phyloP scores from a whole-genome alignment of 1,284 basidiomycete species.

The Leccinum pachyderme region DNA sequence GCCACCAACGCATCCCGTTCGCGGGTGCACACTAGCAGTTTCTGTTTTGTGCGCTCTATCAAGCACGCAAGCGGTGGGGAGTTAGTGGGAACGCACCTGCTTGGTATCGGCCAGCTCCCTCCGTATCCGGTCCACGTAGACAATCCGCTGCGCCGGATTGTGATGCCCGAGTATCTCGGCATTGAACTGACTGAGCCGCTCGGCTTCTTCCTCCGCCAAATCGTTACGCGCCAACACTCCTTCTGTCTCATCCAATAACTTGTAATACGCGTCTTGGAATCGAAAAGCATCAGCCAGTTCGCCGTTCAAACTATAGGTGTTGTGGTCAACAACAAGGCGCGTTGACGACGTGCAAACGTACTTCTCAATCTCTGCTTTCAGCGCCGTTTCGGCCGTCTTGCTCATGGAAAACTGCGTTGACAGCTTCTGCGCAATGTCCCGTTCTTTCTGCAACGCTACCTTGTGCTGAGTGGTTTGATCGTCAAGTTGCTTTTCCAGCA shows the following conservation, averaged over 20 bases:
- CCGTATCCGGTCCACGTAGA: conserved; percentile 72
- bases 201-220: conserved; percentile 70
- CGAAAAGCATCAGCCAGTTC: conserved; percentile 58
- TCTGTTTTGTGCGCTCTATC: conserved; percentile 37
- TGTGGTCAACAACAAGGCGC: background rate
- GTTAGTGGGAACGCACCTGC: conserved; percentile 50
- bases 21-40: conserved; percentile 50
- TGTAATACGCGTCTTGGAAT: conserved; percentile 66
- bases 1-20: conserved; percentile 52
- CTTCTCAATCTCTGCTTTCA: conserved; percentile 63
- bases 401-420: conserved; percentile 49
- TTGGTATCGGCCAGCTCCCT: conserved; percentile 68
- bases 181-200: conserved; percentile 67
- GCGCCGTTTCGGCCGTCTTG: conserved; percentile 58
- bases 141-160: conserved; percentile 71
- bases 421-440: conserved; percentile 46
- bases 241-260: conserved; percentile 59
- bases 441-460: conserved; percentile 47
- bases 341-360: conserved; percentile 34
- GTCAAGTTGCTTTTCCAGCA: conserved; percentile 25
- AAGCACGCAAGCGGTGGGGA: background rate
- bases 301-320: conserved; percentile 48
- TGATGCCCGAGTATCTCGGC: conserved; percentile 73
- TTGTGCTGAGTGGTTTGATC: conserved; percentile 32
- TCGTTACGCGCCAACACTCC: conserved; percentile 64